Evolutionary conservation across 1,284 basidiomycete species (phyloP), one percentile per base, ranked within the genome.

Genomic region (Cryptococcus floricola): DNA sequence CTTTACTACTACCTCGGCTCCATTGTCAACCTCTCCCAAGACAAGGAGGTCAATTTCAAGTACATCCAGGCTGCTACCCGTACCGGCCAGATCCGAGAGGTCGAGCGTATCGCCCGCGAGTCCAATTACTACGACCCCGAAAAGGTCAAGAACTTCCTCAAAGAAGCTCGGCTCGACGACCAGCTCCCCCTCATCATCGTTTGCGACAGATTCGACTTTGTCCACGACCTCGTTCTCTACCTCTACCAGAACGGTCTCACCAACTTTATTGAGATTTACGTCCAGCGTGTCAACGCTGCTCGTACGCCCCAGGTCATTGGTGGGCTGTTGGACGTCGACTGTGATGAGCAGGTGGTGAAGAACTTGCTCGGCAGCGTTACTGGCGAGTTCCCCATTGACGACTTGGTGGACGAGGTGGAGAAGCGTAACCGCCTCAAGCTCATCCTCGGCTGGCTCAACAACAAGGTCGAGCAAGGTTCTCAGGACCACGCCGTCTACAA

Each of bases 71-170:
- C 96, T 37, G 96, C 96, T 10, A 97, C 94, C 2, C 87, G 96
- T 44, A 99, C 96, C 19, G 95, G 95, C 45, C 96, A 98, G 76
- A 93, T 98, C 70, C 87, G 96, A 58, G 96, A 99, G 76, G 96
- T 99, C 60, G 96, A 99, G 80, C 91, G 96, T 57, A 95, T 99
- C 70, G 96, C 93, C 75, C 84, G 96, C 61, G 96, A 99, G 81
- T 92, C 89, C 76, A 98, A 98, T 80, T 83, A 82, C 79, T 98
- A 98, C 84, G 96, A 96, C 78, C 91, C 96, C 2, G 96, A 99
- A 81, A 99, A 99, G 80, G 96, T 98, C 82, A 98, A 98, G 83
- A 99, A 99, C 81, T 98, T 97, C 87, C 86, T 98, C 78, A 95
- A 94, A 77, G 96, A 99, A 76, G 95, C 95, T 69, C 96, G 97